These are phyloP conservation scores for Phytopythium vexans DNA, from an alignment of 352 stramenopile genomes.

Conservation along the genomic window DNA sequence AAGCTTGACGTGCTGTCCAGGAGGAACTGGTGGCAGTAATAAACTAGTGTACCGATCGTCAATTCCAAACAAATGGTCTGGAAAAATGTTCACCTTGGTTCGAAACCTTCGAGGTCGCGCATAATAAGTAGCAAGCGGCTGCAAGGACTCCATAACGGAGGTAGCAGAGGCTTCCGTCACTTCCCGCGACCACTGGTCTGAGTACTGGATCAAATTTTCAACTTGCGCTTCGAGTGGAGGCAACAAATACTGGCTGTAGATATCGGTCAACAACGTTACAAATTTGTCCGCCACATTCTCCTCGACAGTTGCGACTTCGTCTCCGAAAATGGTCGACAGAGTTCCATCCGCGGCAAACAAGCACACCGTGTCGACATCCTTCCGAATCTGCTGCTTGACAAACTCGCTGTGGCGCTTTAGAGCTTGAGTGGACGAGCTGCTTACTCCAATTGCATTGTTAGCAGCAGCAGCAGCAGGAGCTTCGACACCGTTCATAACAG, in stretches of 20 bases:
- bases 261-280: constrained; percentile 52
- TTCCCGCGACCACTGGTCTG: constrained; percentile 64
- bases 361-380: constrained; percentile 71
- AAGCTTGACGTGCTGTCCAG: constrained; percentile 38
- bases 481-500: not conserved
- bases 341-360: constrained; percentile 59
- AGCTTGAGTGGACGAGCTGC: constrained; percentile 8
- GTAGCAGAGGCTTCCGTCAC: constrained; percentile 19
- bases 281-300: constrained; percentile 56
- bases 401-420: constrained; percentile 67
- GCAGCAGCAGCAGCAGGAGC: not conserved
- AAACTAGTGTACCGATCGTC: constrained; percentile 31
- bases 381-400: constrained; percentile 68
- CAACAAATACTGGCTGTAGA: constrained; percentile 52
- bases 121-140: constrained; percentile 20
- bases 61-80: constrained; percentile 41
- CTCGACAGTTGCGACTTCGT: constrained; percentile 47
- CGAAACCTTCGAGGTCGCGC: constrained; percentile 54
- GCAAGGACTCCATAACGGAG: constrained; percentile 2
- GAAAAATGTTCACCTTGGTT: constrained; percentile 61
- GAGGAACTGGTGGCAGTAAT: constrained; percentile 24
- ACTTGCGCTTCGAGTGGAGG: constrained; percentile 59
- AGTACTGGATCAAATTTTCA: constrained; percentile 42
- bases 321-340: constrained; percentile 68
- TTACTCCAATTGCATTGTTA: not conserved